Evolutionary conservation across 2,329 filamentous ascomycete species (phyloP), one percentile per base, ranked within the genome.

Genomic region (Endothia cerciana): DNA sequence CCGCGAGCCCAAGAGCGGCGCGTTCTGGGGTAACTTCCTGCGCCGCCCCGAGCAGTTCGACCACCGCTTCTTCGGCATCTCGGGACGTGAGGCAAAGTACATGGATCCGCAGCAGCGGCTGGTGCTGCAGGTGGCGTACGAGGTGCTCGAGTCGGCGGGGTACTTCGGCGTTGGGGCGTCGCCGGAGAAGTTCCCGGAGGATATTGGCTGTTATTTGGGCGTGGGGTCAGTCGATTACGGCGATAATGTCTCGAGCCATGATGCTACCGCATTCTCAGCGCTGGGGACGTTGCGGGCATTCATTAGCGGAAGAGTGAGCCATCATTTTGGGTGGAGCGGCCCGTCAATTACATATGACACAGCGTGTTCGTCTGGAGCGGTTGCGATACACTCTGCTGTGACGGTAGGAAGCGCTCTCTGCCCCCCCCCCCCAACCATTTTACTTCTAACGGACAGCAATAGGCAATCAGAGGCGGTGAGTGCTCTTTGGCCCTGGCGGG

Each of bases 301-400:
- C 47, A 70, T 71, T 2, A 71, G 71, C 5, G 76, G 74, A 2
- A 72, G 74, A 7, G 74, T 82, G 51, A 78, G 75, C 40, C 79
- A 81, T 64, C 74, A 77, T 61, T 82, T 82, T 57, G 76, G 78
- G 0, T 80, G 79, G 70, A 76, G 73, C 1, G 81, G 80, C 0
- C 80, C 81, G 0, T 73, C 73, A 7, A 73, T 79, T 30, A 77
- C 71, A 17, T 66, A 80, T 17, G 79, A 81, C 60, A 81, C 79
- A 1, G 80, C 80, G 2, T 79, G 60, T 69, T 77, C 57, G 71
- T 80, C 72, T 0, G 78, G 77, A 17, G 72, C 75, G 2, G 79
- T 81, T 17, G 78, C 71, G 0, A 66, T 76, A 3, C 72, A 77
- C 47, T 69, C 72, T 6, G 73, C 74, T 0, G 74, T 73, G 15